Conservation (phyloP, 192 early-diverging fungal species). For the Geranomyces michiganensis region DNA sequence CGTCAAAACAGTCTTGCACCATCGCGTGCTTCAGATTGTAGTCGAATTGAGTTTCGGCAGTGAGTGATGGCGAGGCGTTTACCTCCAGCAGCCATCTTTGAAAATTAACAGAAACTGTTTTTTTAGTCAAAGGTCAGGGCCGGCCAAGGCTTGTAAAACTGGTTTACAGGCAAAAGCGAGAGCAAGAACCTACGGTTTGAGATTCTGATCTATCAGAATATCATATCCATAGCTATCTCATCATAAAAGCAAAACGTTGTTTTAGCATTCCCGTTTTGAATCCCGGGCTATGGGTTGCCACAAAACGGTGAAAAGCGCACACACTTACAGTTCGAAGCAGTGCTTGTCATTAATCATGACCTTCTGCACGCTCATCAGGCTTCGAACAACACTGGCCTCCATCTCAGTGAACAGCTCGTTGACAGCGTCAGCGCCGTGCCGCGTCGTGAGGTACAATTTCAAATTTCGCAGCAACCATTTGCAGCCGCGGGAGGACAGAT, state of each 20-base stretch:
- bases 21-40: conserved; percentile 65
- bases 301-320: background rate
- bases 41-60: conserved; percentile 67
- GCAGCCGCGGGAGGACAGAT: conserved; percentile 60
- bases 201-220: conserved; percentile 60
- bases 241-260: background rate
- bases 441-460: conserved; percentile 53
- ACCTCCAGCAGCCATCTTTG: conserved; percentile 63
- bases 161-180: too few relatives aligned
- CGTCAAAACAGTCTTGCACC: conserved; percentile 64
- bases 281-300: background rate
- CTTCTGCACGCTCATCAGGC: conserved; percentile 63
- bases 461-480: conserved; percentile 66
- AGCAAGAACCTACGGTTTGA: conserved; percentile 58
- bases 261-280: background rate
- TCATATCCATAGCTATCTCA: conserved; percentile 58
- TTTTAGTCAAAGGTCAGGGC: background rate
- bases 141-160: too few relatives aligned
- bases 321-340: conserved; percentile 60
- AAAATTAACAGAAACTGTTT: too few relatives aligned
- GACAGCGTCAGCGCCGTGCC: conserved; percentile 53
- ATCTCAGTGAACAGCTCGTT: conserved; percentile 63
- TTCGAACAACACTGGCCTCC: conserved; percentile 62
- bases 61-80: conserved; percentile 61
- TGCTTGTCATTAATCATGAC: conserved; percentile 75